phyloP scores from a whole-genome alignment of 768 basidiomycete species.

The Termitomyces titanicus region DNA sequence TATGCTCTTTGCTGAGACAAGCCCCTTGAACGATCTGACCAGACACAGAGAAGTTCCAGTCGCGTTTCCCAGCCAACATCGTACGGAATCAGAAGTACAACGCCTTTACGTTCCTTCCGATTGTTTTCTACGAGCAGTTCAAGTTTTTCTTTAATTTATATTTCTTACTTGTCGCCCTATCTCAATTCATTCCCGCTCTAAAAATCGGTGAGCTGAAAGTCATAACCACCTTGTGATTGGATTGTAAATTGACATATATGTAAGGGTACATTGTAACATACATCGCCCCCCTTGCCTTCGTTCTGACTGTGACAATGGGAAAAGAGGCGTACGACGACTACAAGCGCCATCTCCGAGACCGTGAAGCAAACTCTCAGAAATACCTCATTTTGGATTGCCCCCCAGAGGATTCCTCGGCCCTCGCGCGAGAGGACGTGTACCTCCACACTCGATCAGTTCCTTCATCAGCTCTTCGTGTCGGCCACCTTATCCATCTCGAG shows the following conservation, averaged over 20 bases:
- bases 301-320: constrained; percentile 92
- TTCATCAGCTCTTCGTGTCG: constrained; percentile 84
- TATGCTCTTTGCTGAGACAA: constrained; percentile 20
- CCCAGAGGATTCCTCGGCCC: constrained; percentile 29
- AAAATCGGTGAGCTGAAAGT: constrained; percentile 72
- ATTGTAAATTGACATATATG: constrained; percentile 1
- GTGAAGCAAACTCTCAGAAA: constrained; percentile 91
- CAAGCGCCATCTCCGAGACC: constrained; percentile 86
- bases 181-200: constrained; percentile 92
- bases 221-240: background rate
- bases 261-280: constrained; percentile 94
- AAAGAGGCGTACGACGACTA: constrained; percentile 99
- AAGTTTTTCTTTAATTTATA: constrained; percentile 99
- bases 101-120: constrained; percentile 91
- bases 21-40: background rate
- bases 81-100: constrained; percentile 99
- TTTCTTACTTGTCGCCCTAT: constrained; percentile 93
- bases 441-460: constrained; percentile 68
- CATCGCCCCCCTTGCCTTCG: constrained; percentile 93
- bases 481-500: constrained; percentile 87
- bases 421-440: constrained; percentile 34
- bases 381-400: constrained; percentile 78
- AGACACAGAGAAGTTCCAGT: constrained; percentile 62
- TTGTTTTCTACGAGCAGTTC: constrained; percentile 99
- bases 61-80: constrained; percentile 78